Base-by-base conservation (phyloP, 805 yeast species). In the Kuraishia molischiana region DNA sequence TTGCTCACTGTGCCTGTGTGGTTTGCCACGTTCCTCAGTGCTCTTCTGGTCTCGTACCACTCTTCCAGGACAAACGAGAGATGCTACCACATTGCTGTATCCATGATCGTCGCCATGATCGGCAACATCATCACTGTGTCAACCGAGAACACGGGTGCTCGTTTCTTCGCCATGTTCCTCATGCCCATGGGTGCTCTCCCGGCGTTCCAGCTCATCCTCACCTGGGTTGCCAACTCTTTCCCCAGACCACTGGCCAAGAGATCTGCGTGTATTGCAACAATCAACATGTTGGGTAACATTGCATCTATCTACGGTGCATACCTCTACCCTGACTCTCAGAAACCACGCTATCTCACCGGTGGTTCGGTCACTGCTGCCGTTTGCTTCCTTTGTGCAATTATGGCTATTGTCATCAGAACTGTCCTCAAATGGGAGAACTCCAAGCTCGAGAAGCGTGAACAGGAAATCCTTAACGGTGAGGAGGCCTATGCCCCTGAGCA, bases 1-100 rank as follows among this genome's bases (percentile, higher is more conserved):
- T 69, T 73, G 44, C 59, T 77, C 39, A 73, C 81, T 6, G 79
- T 73, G 18, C 81, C 80, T 19, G 79, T 79, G 9, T 76, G 73
- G 50, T 50, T 69, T 34, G 54, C 63, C 8, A 72, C 79, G 1
- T 72, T 64, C 46, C 36, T 69, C 9, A 28, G 31, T 28, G 31
- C 31, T 9, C 17, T 28, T 5, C 6, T 14, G 5, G 69, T 76
- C 70, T 71, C 79, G 2, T 57, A 67, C 41, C 77, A 72, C 53
- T 75, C 79, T 3, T 79, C 72, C 45, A 63, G 61, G 39, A 65
- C 74, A 0, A 75, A 75, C 13, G 81, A 75, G 46, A 56, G 79
- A 46, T 69, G 62, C 51, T 67, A 58, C 52, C 79, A 73, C 45
- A 67, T 68, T 36, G 58, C 62, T 1, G 40, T 53, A 4, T 76